Conservation (phyloP, 495 filamentous ascomycete species). For the Sordaria brevicollis region DNA sequence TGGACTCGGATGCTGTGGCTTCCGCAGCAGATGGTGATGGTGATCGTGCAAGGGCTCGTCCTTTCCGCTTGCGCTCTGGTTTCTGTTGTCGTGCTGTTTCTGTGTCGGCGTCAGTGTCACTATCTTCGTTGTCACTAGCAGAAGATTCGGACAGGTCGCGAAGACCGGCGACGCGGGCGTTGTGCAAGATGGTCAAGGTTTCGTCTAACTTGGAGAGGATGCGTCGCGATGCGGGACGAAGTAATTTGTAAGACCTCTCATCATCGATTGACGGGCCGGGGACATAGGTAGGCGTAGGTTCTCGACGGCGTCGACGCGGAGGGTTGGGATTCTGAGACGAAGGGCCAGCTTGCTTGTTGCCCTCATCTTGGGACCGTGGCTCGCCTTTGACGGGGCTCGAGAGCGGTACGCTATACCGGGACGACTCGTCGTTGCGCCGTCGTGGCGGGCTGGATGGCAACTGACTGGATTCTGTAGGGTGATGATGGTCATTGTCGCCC, state of each 20-base stretch:
- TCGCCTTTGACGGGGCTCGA: neutral
- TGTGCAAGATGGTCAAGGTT: constrained; percentile 56
- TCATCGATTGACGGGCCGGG: constrained; percentile 38
- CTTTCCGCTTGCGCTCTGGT: neutral
- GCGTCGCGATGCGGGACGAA: constrained; percentile 54
- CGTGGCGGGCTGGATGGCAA: neutral
- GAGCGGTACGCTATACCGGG: neutral
- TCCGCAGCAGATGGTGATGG: neutral
- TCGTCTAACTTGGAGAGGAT: constrained; percentile 56
- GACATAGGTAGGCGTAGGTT: constrained; percentile 3
- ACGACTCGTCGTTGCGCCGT: neutral
- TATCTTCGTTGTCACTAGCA: constrained; percentile 19
- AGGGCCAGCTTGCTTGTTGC: neutral
- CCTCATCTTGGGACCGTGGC: neutral
- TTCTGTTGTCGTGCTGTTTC: neutral
- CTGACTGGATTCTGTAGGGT: neutral
- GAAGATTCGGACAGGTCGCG: constrained; percentile 24
- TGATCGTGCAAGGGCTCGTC: neutral
- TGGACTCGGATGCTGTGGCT: neutral
- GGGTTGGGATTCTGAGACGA: neutral
- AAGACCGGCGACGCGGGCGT: constrained; percentile 39
- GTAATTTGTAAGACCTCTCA: constrained; percentile 44
- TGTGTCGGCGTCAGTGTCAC: constrained; percentile 14
- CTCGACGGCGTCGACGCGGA: neutral
- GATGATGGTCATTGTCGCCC: neutral